A percentile compares a stretch with the other conserved stretches of the same genome.
Conservation (phyloP, 371 early-diverging fungal genomes). For the Rhizomucor pusillus region DNA sequence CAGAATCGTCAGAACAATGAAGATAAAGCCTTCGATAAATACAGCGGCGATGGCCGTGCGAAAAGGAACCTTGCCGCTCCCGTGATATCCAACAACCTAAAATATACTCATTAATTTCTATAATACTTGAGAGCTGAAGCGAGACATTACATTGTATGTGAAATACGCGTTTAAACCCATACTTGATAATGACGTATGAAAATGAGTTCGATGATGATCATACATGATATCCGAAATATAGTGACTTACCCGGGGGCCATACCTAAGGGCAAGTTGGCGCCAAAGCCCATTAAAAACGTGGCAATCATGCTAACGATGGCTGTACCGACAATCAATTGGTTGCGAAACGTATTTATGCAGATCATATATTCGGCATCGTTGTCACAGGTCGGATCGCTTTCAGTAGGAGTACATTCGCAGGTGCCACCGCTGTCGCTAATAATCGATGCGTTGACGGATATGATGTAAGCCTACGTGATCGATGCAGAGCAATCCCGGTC, state of each 20-base stretch:
- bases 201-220: not conserved
- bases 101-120: too few species aligned
- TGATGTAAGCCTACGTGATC: conserved; percentile 28
- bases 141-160: conserved; percentile 75
- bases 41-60: conserved; percentile 75
- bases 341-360: conserved; percentile 61
- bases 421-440: conserved; percentile 77
- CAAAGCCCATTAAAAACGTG: conserved; percentile 62
- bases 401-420: conserved; percentile 58
- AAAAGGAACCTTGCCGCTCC: conserved; percentile 66
- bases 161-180: conserved; percentile 85
- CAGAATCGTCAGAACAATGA: conserved; percentile 65
- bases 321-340: conserved; percentile 71
- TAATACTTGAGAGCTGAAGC: too few species aligned
- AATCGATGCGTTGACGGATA: conserved; percentile 72
- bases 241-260: conserved; percentile 62
- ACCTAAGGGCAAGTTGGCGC: conserved; percentile 76
- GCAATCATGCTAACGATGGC: conserved; percentile 66
- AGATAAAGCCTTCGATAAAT: conserved; percentile 78
- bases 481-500: too few species aligned
- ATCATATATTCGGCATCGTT: conserved; percentile 50
- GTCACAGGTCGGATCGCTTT: conserved; percentile 45
- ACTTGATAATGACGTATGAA: conserved; percentile 13
- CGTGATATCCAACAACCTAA: conserved; percentile 79
- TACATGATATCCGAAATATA: too few species aligned